Conservation (phyloP, 208 protist species). For the Leptomonas pyrrhocoris region DNA sequence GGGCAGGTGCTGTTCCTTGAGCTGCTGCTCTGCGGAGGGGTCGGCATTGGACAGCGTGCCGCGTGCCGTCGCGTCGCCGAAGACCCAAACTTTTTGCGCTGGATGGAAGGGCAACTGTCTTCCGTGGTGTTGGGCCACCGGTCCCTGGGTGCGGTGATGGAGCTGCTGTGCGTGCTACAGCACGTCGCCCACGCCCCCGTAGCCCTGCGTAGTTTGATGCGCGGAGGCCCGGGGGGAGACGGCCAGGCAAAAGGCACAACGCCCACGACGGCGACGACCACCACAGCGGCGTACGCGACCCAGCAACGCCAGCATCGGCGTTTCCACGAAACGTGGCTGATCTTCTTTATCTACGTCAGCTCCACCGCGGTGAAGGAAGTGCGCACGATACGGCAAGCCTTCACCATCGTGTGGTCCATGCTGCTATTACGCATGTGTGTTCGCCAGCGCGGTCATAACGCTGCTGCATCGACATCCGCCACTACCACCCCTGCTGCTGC, state of each 20-base stretch:
- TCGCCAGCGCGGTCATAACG: constrained; percentile 25
- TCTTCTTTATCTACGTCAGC: constrained; percentile 45
- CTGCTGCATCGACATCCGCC: background rate
- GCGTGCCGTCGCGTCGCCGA: constrained; percentile 38
- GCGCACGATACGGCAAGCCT: constrained; percentile 18
- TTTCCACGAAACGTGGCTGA: constrained; percentile 46
- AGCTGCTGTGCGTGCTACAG: constrained; percentile 47
- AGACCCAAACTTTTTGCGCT: constrained; percentile 37
- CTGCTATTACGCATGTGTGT: constrained; percentile 43
- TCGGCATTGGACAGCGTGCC: constrained; percentile 21
- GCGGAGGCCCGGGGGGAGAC: background rate
- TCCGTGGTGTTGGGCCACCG: constrained; percentile 41
- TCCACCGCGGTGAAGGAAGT: constrained; percentile 20
- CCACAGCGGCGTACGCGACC: background rate
- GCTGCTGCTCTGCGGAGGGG: constrained; percentile 49
- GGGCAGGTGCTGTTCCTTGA: constrained; percentile 22
- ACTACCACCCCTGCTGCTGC: too few relatives aligned
- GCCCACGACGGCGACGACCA: background rate
- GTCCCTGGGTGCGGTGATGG: constrained; percentile 23
- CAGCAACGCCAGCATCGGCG: constrained; percentile 9
- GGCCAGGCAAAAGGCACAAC: too few relatives aligned
- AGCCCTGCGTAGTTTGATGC: constrained; percentile 23
- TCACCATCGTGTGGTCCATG: constrained; percentile 31
- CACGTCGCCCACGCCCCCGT: constrained; percentile 36
- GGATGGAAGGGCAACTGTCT: constrained; percentile 32